Evolutionary conservation across 345 rosid species (phyloP).

Genomic region (Eucalyptus caleyi): DNA sequence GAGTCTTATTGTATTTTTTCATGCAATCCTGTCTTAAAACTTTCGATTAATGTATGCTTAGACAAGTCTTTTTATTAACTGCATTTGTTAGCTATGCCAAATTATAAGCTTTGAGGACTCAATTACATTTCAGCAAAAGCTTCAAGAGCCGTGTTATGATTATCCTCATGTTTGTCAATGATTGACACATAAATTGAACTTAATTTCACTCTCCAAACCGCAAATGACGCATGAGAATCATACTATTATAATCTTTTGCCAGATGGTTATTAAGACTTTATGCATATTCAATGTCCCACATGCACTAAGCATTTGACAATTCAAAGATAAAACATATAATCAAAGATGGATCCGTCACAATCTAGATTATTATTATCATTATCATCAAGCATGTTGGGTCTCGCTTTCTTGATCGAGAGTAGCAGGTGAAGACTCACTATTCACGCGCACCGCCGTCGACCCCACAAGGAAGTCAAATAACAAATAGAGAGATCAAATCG

Average conservation of each 20-base stretch:
- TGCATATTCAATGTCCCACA: neutral
- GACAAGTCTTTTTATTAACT: too few relatives aligned
- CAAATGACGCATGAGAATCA: neutral
- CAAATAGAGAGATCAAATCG: neutral
- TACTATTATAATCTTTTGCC: too few relatives aligned
- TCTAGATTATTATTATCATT: neutral
- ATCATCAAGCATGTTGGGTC: neutral
- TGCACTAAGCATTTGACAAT: neutral
- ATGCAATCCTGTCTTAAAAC: too few relatives aligned
- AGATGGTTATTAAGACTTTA: neutral
- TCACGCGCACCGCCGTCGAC: neutral
- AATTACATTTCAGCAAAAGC: too few relatives aligned
- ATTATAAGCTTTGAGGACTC: too few relatives aligned
- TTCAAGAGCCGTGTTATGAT: too few relatives aligned
- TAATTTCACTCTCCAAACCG: too few relatives aligned
- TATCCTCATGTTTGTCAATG: too few relatives aligned
- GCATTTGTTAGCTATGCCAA: too few relatives aligned
- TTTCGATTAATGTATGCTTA: too few relatives aligned
- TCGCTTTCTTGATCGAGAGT: neutral
- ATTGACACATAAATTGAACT: too few relatives aligned
- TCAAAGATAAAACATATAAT: neutral
- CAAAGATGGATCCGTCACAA: neutral
- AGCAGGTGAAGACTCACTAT: neutral
- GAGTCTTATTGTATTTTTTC: too few relatives aligned
- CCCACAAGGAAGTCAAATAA: neutral